A percentile compares a stretch with the other conserved stretches of the same genome.
These are phyloP conservation scores for Hygrocybe coccinea DNA, from an alignment of 768 basidiomycete genomes.

Conservation along the genomic window DNA sequence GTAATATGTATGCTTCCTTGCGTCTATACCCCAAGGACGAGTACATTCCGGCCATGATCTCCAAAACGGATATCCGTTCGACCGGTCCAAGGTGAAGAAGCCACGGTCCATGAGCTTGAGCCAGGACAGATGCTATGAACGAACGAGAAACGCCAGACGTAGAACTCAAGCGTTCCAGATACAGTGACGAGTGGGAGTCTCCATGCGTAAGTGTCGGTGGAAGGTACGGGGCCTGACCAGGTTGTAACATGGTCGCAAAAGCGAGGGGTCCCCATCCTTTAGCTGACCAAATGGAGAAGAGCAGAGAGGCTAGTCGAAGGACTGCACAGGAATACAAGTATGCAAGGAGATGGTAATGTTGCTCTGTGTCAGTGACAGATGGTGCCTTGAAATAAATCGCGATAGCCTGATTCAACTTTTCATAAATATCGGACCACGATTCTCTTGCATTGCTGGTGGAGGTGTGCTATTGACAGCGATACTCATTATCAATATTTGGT, in stretches of 20 bases:
- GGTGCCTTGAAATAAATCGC: slow-evolving; percentile 59
- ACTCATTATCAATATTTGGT: slow-evolving; percentile 8
- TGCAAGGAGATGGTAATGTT: slow-evolving; percentile 57
- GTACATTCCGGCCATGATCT: slow-evolving; percentile 69
- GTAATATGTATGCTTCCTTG: slow-evolving; percentile 81
- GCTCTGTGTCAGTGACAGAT: slow-evolving; percentile 46
- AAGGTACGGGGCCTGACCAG: slow-evolving; percentile 53
- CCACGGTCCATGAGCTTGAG: slow-evolving; percentile 83
- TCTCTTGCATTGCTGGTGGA: slow-evolving; percentile 52
- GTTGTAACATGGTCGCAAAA: slow-evolving; percentile 68
- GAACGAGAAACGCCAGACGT: slow-evolving; percentile 68
- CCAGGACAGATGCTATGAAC: slow-evolving; percentile 58
- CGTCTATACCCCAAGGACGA: slow-evolving; percentile 77
- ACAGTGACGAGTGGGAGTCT: slow-evolving; percentile 42
- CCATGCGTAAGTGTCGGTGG: slow-evolving; percentile 53
- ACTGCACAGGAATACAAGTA: slow-evolving; percentile 65
- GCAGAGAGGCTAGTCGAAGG: slow-evolving; percentile 66
- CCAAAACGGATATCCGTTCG: slow-evolving; percentile 68
- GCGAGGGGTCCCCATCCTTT: slow-evolving; percentile 84
- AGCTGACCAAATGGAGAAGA: slow-evolving; percentile 79
- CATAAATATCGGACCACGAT: slow-evolving; percentile 70
- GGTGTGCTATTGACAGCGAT: slow-evolving; percentile 44
- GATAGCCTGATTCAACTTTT: slow-evolving; percentile 66
- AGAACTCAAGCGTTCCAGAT: slow-evolving; percentile 60
- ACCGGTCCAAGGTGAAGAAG: slow-evolving; percentile 71